Conservation (phyloP, 106 monocot genomes). For the Phalaenopsis equestris region DNA sequence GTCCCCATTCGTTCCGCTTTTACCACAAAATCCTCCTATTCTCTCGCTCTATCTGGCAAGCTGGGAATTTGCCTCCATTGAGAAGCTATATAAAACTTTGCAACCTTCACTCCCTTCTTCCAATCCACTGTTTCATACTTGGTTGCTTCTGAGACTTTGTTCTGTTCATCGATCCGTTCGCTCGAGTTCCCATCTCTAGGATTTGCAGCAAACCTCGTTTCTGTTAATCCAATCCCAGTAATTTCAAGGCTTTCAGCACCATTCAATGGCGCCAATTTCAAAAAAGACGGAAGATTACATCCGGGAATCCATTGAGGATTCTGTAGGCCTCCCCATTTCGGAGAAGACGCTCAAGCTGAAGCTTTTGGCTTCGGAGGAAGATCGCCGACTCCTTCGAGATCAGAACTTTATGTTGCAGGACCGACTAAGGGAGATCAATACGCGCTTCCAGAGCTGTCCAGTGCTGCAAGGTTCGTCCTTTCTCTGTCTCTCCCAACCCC, state of each 20-base stretch:
- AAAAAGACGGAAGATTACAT: slow-evolving; percentile 67
- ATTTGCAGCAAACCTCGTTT: neutral
- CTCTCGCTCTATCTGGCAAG: neutral
- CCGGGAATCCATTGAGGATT: slow-evolving; percentile 56
- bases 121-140: neutral
- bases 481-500: neutral
- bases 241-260: neutral
- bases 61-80: no score
- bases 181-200: neutral
- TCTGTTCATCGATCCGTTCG: neutral
- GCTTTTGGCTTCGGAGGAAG: slow-evolving; percentile 70
- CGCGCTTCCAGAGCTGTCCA: slow-evolving; percentile 39
- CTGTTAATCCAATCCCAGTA: neutral
- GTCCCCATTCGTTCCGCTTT: neutral
- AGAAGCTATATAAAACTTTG: neutral
- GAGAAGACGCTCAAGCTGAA: slow-evolving; percentile 50
- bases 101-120: neutral
- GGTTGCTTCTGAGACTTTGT: neutral
- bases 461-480: slow-evolving; percentile 39
- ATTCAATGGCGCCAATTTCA: slow-evolving; percentile 29
- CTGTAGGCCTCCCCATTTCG: slow-evolving; percentile 66
- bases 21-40: neutral
- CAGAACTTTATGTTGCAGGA: slow-evolving; percentile 63
- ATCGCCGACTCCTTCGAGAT: slow-evolving; percentile 68
- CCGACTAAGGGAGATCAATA: slow-evolving; percentile 37